Evolutionary conservation across 1,284 basidiomycete species (phyloP), one percentile per base, ranked within the genome.

Genomic region (Schizopora paradoxa): DNA sequence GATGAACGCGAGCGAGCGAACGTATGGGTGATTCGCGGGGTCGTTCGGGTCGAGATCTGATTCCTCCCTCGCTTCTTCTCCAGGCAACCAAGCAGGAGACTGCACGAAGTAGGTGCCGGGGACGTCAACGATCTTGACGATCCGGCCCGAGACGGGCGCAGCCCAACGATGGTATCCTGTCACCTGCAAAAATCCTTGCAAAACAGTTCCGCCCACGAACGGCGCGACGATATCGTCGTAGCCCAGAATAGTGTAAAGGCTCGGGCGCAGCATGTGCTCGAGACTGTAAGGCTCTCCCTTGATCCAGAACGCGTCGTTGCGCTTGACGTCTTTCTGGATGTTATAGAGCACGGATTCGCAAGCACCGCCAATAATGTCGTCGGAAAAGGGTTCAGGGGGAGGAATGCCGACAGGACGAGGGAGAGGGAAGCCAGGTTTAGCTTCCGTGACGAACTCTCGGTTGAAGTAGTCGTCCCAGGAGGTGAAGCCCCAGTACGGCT

Each of bases 91-190:
- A 55, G 18, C 50, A 25, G 69, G 61, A 2, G 58, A 63, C 13
- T 60, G 59, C 25, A 69, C 66, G 11, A 65, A 80, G 58, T 79
- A 79, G 0, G 76, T 71, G 2, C 79, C 79, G 2, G 65, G 62
- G 2, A 77, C 58, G 5, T 66, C 47, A 6, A 65, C 65, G 1
- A 66, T 62, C 44, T 70, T 72, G 21, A 63, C 60, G 43, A 80
- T 62, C 0, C 47, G 66, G 1, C 77, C 77, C 6, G 63, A 61
- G 5, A 81, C 65, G 6, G 77, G 78, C 22, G 65, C 61, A 54
- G 73, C 70, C 76, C 75, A 79, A 32, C 76, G 72, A 51, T 79
- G 77, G 54, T 77, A 80, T 11, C 66, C 65, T 3, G 62, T 48
- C 0, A 74, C 63, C 22, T 61, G 62, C 41, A 80, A 67, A 63